Evolutionary conservation across 164 flowering plant species (phyloP).

Genomic region (Saururus chinensis): DNA sequence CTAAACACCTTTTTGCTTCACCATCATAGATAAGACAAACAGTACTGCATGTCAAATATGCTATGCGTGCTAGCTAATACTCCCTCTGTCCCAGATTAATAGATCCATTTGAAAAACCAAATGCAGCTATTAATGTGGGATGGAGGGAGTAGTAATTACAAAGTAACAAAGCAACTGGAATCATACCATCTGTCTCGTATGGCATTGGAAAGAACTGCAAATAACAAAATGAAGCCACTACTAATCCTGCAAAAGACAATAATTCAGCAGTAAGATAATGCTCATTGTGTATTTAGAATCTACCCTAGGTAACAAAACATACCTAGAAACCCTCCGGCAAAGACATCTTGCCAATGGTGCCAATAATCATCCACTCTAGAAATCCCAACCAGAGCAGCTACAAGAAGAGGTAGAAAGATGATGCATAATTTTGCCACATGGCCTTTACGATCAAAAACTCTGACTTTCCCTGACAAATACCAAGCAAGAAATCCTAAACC

Average conservation of each 20-base stretch:
- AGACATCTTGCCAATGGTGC: constrained; percentile 87
- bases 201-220: constrained; percentile 13
- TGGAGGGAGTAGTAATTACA: too few species aligned
- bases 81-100: too few species aligned
- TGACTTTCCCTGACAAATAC: constrained; percentile 57
- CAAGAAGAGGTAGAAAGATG: constrained; percentile 45
- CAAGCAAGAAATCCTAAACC: constrained; percentile 57
- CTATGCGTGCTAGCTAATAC: too few species aligned
- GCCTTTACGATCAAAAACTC: constrained; percentile 52
- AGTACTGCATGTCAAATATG: too few species aligned
- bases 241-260: constrained; percentile 4
- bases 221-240: constrained; percentile 11
- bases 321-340: constrained; percentile 74
- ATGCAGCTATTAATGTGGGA: too few species aligned
- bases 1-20: too few species aligned
- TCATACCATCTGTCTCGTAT: constrained; percentile 6
- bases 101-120: too few species aligned
- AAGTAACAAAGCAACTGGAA: neutral
- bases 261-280: neutral
- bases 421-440: constrained; percentile 69
- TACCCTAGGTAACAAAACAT: constrained; percentile 1
- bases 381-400: constrained; percentile 55
- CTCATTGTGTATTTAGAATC: neutral
- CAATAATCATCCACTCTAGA: constrained; percentile 77
- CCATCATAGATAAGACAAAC: too few species aligned